A percentile compares a stretch with the other conserved stretches of the same genome.
Evolutionary conservation across 768 basidiomycete species (phyloP).

Genomic region (Sporobolomyces phaffii): DNA sequence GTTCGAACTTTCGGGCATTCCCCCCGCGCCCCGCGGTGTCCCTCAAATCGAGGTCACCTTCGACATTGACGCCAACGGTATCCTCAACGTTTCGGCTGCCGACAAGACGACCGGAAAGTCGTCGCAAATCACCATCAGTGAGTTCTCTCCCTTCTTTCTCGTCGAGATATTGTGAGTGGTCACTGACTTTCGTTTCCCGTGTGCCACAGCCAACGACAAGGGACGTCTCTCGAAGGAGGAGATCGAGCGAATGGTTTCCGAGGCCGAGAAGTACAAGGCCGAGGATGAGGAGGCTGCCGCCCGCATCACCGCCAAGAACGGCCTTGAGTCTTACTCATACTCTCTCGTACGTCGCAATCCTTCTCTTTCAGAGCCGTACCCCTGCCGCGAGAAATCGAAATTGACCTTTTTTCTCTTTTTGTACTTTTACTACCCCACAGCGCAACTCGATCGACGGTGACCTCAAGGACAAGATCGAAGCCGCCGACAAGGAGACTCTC

Average conservation of each 20-base stretch:
- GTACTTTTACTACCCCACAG: too few species aligned
- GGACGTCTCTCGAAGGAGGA: conserved; percentile 95
- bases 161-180: conserved; percentile 30
- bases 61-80: conserved; percentile 85
- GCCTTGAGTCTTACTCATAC: conserved; percentile 88
- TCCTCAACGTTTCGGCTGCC: conserved; percentile 95
- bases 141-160: conserved; percentile 44
- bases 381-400: too few species aligned
- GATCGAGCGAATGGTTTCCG: conserved; percentile 92
- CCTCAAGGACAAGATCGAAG: conserved; percentile 77
- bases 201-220: conserved; percentile 89
- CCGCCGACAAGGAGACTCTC: conserved; percentile 77
- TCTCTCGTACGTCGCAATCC: too few species aligned
- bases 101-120: conserved; percentile 53
- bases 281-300: conserved; percentile 64
- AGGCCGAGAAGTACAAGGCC: conserved; percentile 85
- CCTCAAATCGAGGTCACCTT: conserved; percentile 85
- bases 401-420: too few species aligned
- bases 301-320: conserved; percentile 82
- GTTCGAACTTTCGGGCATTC: conserved; percentile 98
- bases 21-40: conserved; percentile 73
- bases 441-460: conserved; percentile 80
- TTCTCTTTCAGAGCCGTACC: too few species aligned
- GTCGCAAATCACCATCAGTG: conserved; percentile 71
- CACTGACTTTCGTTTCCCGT: conserved; percentile 44